A percentile compares a stretch with the other conserved stretches of the same genome.
Conservation (phyloP, 768 basidiomycete species). For the Sarcodon sp. region DNA sequence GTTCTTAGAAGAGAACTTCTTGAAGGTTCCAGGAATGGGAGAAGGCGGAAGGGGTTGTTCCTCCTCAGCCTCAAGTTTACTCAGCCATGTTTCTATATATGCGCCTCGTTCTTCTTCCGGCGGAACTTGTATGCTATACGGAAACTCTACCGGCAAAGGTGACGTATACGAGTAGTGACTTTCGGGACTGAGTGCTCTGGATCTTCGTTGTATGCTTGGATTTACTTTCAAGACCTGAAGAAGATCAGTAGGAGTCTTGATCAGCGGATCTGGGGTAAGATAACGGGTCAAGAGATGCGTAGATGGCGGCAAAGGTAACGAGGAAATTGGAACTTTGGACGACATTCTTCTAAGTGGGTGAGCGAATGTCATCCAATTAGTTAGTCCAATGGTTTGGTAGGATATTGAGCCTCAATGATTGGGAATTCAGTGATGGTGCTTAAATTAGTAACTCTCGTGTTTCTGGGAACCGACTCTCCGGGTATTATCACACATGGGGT, state of each 20-base stretch:
- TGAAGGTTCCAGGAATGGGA: conserved; percentile 18
- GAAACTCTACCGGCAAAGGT: conserved; percentile 76
- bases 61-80: conserved; percentile 45
- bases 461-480: no score
- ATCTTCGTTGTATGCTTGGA: conserved; percentile 61
- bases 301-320: conserved; percentile 35
- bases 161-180: conserved; percentile 75
- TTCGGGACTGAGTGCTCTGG: conserved; percentile 40
- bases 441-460: no score
- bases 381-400: no score
- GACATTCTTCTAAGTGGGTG: conserved; percentile 6
- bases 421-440: no score
- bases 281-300: conserved; percentile 27
- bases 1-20: conserved; percentile 29
- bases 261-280: conserved; percentile 46
- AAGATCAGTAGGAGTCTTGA: conserved; percentile 39
- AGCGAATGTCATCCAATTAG: no score
- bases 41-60: conserved; percentile 13
- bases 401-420: no score
- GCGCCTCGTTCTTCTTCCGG: conserved; percentile 37
- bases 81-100: conserved; percentile 71
- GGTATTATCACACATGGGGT: no score
- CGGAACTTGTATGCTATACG: conserved; percentile 53
- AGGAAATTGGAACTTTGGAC: conserved; percentile 31
- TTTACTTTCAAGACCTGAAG: conserved; percentile 31